Conservation (phyloP, 139 green algal genomes). For the Micractinium sp. region DNA sequence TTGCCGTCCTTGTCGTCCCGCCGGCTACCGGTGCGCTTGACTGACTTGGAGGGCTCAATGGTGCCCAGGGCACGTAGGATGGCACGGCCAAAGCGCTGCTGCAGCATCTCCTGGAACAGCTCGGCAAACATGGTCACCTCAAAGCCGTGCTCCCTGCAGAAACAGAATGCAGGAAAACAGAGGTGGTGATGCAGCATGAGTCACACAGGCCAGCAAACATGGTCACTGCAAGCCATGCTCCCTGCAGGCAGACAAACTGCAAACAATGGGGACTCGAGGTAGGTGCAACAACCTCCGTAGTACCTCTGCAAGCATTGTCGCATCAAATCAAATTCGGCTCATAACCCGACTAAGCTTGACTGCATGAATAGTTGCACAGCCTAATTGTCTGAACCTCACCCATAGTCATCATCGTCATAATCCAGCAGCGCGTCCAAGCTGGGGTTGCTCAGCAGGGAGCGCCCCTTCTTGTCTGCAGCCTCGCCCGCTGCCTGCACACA, state of each 20-base stretch:
- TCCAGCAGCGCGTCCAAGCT: conserved; percentile 61
- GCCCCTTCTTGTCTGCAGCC: conserved; percentile 12
- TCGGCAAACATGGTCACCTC: conserved; percentile 61
- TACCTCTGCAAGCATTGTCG: too few relatives aligned
- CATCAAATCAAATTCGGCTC: too few relatives aligned
- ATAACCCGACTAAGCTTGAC: too few relatives aligned
- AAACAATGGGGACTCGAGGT: too few relatives aligned
- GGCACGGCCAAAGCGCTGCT: conserved; percentile 61
- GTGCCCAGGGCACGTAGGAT: conserved; percentile 52
- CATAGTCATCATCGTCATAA: conserved; percentile 64
- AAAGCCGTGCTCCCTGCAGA: conserved; percentile 1
- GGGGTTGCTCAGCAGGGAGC: conserved; percentile 15
- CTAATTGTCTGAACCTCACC: conserved; percentile 36
- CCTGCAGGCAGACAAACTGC: too few relatives aligned
- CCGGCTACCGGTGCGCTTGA: background rate
- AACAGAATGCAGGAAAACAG: background rate
- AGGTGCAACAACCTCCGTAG: too few relatives aligned
- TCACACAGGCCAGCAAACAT: background rate
- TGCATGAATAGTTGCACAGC: too few relatives aligned
- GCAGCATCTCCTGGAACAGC: conserved; percentile 68
- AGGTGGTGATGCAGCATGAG: too few relatives aligned
- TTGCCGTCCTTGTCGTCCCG: background rate
- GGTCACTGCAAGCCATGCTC: background rate
- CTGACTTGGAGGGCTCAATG: conserved; percentile 8
- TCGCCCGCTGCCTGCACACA: conserved; percentile 12